Evolutionary conservation across 768 basidiomycete species (phyloP).

Genomic region (Suillus sp.): DNA sequence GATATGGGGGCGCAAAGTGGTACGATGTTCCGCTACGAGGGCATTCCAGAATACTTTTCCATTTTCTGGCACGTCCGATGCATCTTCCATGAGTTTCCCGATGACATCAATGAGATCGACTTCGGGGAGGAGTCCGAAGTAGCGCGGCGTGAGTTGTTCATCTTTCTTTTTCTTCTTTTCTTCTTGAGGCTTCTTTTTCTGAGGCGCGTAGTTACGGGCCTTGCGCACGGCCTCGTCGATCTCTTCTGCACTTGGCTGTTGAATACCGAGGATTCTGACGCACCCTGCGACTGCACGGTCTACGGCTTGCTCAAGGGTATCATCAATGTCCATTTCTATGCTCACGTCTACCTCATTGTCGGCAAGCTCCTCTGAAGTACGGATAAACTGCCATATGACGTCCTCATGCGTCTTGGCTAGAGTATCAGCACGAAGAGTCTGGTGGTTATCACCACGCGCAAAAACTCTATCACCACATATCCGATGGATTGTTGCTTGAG

Average conservation of each 20-base stretch:
- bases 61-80: not conserved
- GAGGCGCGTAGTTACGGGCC: not conserved
- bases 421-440: constrained; percentile 68
- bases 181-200: not conserved
- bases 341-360: constrained; percentile 64
- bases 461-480: constrained; percentile 78
- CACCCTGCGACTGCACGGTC: not conserved
- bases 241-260: not conserved
- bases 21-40: not conserved
- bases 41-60: not conserved
- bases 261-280: not conserved
- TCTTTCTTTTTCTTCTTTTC: not conserved
- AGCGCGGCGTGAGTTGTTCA: not conserved
- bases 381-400: constrained; percentile 82
- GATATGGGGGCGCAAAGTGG: not conserved
- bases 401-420: constrained; percentile 64
- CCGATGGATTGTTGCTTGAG: constrained; percentile 52
- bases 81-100: not conserved
- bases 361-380: constrained; percentile 59
- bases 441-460: constrained; percentile 81
- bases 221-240: not conserved
- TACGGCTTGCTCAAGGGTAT: constrained; percentile 25
- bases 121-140: not conserved
- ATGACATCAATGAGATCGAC: not conserved
- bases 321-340: constrained; percentile 66